A percentile compares a stretch with the other conserved stretches of the same genome.
Evolutionary conservation across 1,284 basidiomycete genomes (phyloP).

Genomic region (Hemileia vastatrix): DNA sequence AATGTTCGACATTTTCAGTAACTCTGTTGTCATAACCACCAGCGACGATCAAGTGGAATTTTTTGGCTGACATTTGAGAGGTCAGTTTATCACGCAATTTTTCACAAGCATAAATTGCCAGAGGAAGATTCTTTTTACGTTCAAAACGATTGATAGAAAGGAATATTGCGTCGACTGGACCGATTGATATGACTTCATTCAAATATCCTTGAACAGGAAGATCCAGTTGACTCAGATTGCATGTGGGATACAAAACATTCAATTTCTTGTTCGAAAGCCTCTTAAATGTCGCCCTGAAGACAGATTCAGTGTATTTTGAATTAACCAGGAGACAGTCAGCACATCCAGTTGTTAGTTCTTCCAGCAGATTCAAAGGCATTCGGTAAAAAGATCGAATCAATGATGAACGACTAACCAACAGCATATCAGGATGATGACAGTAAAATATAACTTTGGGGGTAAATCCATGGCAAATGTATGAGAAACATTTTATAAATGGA

Average conservation of each 20-base stretch:
- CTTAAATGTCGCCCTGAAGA: no score
- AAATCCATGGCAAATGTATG: slow-evolving; percentile 64
- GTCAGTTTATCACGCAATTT: slow-evolving; percentile 22
- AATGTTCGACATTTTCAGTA: slow-evolving; percentile 60
- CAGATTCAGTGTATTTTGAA: slow-evolving; percentile 74
- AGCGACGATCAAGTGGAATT: no score
- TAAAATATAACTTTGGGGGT: slow-evolving; percentile 84
- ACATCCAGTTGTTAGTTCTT: slow-evolving; percentile 78
- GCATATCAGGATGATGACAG: slow-evolving; percentile 92
- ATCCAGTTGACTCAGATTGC: no score
- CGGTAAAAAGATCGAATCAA: slow-evolving; percentile 69
- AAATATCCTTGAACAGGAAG: not conserved
- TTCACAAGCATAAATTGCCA: slow-evolving; percentile 74
- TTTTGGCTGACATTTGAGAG: slow-evolving; percentile 24
- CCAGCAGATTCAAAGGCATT: slow-evolving; percentile 76
- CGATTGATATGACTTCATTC: slow-evolving; percentile 50
- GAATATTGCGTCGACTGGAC: slow-evolving; percentile 68
- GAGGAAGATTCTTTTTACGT: slow-evolving; percentile 77
- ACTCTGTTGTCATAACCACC: slow-evolving; percentile 68
- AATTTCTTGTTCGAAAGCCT: no score
- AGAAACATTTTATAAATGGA: no score
- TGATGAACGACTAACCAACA: no score
- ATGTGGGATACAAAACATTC: slow-evolving; percentile 79
- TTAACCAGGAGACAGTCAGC: slow-evolving; percentile 63
- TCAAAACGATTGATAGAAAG: slow-evolving; percentile 92